Evolutionary conservation across 2,329 filamentous ascomycete genomes (phyloP), one percentile per base, ranked within the genome.

Genomic region (Aspergillus udagawae): DNA sequence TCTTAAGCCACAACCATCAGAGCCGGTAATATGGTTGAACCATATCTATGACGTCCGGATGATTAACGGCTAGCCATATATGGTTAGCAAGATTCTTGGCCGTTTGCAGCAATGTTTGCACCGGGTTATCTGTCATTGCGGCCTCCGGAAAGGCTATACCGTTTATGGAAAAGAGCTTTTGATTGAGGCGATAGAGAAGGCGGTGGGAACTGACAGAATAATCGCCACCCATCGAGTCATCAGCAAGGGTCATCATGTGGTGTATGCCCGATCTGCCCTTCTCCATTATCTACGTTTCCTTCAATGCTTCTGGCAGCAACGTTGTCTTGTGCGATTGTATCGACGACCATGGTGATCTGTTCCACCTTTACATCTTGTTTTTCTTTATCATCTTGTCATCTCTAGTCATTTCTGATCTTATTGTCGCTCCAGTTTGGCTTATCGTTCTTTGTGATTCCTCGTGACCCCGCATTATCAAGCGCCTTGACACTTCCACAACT

Each of bases 301-400:
- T 56, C 49, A 57, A 61, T 58, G 59, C 49, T 48, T 58, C 50
- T 59, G 52, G 54, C 49, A 42, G 41, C 48, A 52, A 55, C 53
- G 38, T 48, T 53, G 49, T 59, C 42, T 53, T n/a, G 42, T 61
- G 51, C 41, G 53, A 56, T 61, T 54, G 53, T 38, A 45, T 51
- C 49, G 56, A 63, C 57, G 60, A 64, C 50, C 61, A 67, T 67
- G 65, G 62, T 66, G 52, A 61, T 51, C 38, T 54, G 54, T 42
- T 53, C 53, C 20, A 47, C 53, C 20, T 56, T 28, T 53, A 21
- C 42, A 54, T 28, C 47, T 29, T 57, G 35, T 38, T 23, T 44
- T 52, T 53, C 32, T 14, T 21, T 20, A 51, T 45, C 28, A 21
- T 28, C 21, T 32, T 53, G 17, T 29, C 42, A 29, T 52, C 51